Percentiles rank a stretch among this genome's conserved stretches.
Conservation (phyloP, 208 protist genomes). For the Acanthamoeba royreba region DNA sequence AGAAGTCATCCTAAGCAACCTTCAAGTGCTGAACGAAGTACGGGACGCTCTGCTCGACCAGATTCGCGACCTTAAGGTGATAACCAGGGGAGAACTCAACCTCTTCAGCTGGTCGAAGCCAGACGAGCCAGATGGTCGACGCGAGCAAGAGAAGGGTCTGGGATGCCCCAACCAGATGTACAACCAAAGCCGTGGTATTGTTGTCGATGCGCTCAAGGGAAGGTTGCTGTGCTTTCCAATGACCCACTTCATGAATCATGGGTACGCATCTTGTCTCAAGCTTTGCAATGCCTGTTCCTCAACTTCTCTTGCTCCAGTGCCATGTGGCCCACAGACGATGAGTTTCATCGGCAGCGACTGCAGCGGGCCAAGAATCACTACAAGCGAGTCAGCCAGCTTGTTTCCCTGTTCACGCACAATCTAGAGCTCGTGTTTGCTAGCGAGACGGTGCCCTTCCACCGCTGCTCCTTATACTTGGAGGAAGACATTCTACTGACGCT, state of each 20-base stretch:
- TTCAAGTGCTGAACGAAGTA: not conserved
- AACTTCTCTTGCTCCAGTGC: not conserved
- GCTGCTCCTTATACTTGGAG: not conserved
- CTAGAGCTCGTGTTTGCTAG: not conserved
- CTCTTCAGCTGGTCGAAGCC: not conserved
- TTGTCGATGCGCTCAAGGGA: not conserved
- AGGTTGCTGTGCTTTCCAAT: not conserved
- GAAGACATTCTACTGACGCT: not conserved
- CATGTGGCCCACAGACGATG: not conserved
- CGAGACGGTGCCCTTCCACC: not conserved
- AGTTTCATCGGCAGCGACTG: not conserved
- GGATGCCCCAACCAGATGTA: not conserved
- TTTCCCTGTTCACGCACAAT: not conserved
- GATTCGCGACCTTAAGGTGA: not conserved
- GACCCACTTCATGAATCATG: not conserved
- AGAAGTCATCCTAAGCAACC: not conserved
- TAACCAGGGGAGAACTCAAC: not conserved
- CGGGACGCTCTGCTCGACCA: not conserved
- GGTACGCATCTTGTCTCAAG: not conserved
- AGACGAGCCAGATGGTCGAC: not conserved
- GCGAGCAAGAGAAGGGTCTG: too few species aligned
- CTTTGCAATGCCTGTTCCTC: not conserved
- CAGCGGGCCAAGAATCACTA: not conserved
- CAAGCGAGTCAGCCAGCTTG: not conserved
- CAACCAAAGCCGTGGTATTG: not conserved